Conservation (phyloP, 805 yeast genomes). For the Kurtzmaniella fragi region DNA sequence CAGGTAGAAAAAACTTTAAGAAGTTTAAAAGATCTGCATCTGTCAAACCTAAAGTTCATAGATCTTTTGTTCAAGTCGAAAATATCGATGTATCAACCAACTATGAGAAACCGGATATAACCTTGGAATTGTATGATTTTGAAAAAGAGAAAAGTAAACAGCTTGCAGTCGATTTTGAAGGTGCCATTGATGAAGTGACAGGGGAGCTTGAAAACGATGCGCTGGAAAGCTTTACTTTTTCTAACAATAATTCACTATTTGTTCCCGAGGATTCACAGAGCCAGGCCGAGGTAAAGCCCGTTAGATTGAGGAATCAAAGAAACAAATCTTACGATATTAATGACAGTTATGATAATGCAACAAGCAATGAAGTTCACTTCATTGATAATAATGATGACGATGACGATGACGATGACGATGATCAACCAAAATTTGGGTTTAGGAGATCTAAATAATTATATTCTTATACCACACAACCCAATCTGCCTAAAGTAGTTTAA, state of each 20-base stretch:
- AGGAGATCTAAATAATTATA: slow-evolving; percentile 8
- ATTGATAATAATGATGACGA: slow-evolving; percentile 15
- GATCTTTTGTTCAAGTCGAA: slow-evolving; percentile 17
- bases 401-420: slow-evolving; percentile 27
- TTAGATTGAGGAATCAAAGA: background rate
- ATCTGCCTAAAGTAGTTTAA: slow-evolving; percentile 33
- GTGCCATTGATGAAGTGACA: slow-evolving; percentile 12
- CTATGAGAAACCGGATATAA: background rate
- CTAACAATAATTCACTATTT: slow-evolving; percentile 1
- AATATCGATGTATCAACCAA: background rate
- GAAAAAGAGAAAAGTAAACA: background rate
- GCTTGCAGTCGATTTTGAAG: slow-evolving; percentile 12
- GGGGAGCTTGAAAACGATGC: background rate
- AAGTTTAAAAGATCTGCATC: slow-evolving; percentile 20
- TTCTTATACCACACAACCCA: slow-evolving; percentile 25
- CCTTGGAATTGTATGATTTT: background rate
- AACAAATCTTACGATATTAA: background rate
- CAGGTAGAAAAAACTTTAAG: slow-evolving; percentile 26
- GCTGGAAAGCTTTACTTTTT: slow-evolving; percentile 2
- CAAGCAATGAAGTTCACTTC: slow-evolving; percentile 1
- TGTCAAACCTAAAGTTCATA: slow-evolving; percentile 12
- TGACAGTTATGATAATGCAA: background rate
- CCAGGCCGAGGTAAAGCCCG: background rate
- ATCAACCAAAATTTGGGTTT: slow-evolving; percentile 30
- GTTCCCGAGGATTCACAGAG: slow-evolving; percentile 6